Evolutionary conservation across 768 basidiomycete genomes (phyloP).

Genomic region (Hericium coralloides): DNA sequence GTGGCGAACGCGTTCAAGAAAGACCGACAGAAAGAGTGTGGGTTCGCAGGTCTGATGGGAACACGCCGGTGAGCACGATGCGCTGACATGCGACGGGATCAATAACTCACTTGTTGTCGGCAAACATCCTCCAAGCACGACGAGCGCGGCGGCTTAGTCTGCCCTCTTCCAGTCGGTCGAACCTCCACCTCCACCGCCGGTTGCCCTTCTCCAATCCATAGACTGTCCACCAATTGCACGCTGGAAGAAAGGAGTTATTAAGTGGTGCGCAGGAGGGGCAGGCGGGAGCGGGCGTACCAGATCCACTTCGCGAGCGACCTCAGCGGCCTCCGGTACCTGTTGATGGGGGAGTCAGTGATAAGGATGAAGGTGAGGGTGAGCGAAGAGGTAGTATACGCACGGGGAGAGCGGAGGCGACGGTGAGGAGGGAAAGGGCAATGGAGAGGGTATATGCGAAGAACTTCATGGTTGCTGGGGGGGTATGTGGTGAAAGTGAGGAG

Average conservation of each 20-base stretch:
- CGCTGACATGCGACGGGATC: not conserved
- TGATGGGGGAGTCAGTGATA: not conserved
- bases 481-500: not conserved
- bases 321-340: not conserved
- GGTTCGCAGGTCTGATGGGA: not conserved
- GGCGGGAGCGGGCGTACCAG: not conserved
- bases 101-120: not conserved
- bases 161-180: conserved; percentile 8
- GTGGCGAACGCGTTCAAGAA: not conserved
- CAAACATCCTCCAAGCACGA: not conserved
- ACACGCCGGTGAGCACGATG: too few relatives aligned
- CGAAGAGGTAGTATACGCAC: conserved; percentile 15
- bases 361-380: not conserved
- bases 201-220: conserved; percentile 2
- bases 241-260: too few relatives aligned
- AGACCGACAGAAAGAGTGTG: not conserved
- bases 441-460: conserved; percentile 5
- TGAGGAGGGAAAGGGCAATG: conserved; percentile 13
- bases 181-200: conserved; percentile 7
- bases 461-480: conserved; percentile 10
- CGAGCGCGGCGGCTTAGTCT: not conserved
- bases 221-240: not conserved
- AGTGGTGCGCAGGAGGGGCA: too few relatives aligned
- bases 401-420: conserved; percentile 15
- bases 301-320: not conserved